Evolutionary conservation across 2,329 filamentous ascomycete species (phyloP).

Genomic region (Dichotomopilus funicola): DNA sequence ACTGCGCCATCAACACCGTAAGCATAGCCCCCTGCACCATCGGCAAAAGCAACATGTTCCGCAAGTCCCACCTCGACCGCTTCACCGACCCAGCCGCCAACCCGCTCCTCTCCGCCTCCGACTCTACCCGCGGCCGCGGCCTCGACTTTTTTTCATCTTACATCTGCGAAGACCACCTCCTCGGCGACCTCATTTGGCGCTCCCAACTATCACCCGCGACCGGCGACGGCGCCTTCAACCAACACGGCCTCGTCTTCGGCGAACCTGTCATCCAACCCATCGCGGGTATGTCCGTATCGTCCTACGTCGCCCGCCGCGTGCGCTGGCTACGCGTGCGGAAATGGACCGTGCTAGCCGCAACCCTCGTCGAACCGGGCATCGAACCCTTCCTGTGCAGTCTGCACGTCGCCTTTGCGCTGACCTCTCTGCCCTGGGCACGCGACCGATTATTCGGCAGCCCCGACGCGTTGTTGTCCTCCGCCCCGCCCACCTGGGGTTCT

Average conservation of each 20-base stretch:
- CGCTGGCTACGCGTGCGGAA: conserved; percentile 92
- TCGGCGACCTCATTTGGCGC: conserved; percentile 86
- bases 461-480: conserved; percentile 23
- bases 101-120: conserved; percentile 34
- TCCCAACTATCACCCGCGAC: conserved; percentile 41
- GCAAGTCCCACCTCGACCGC: conserved; percentile 77
- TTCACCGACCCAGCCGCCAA: conserved; percentile 51
- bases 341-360: conserved; percentile 84
- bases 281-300: conserved; percentile 66
- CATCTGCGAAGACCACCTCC: conserved; percentile 96
- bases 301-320: conserved; percentile 74
- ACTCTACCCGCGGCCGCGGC: conserved; percentile 49
- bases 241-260: conserved; percentile 77
- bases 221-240: conserved; percentile 48
- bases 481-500: conserved; percentile 60
- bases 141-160: conserved; percentile 92
- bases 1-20: conserved; percentile 92
- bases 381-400: conserved; percentile 79
- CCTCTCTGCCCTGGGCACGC: conserved; percentile 61
- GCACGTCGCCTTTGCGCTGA: conserved; percentile 73
- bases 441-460: conserved; percentile 29
- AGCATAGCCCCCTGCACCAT: conserved; percentile 87
- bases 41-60: conserved; percentile 98
- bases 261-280: conserved; percentile 89
- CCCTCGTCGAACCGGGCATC: conserved; percentile 85